Evolutionary conservation across 352 stramenopile species (phyloP), one percentile per base, ranked within the genome.

Genomic region (Globisporangium paroecandrum): DNA sequence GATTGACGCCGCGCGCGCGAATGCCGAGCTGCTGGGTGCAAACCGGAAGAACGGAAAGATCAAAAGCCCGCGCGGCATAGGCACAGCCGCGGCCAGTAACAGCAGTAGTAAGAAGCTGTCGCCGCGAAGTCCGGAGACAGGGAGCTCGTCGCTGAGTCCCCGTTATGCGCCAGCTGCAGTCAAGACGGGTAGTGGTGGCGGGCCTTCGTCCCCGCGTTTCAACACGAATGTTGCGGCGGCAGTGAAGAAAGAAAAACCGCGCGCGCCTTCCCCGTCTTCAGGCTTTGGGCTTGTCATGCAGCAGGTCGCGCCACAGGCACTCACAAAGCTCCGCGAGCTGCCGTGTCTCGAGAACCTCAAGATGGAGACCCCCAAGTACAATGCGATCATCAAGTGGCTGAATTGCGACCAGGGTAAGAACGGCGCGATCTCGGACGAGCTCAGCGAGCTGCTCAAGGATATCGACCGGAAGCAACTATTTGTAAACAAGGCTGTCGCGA

Each of bases 401-500:
- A 76, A 89, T 65, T 27, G 57, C 29, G 81, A 91, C 41, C 68
- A 80, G 25, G 73, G 74, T 24, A 77, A 82, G 47, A 77, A 91
- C 66, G 46, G 68, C 20, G 56, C 74, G 5, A 73, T 70, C 8
- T 71, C 83, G 24, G 15, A 56, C 0, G 74, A 79, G 20, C 62
- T 85, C 38, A 66, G 68, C 15, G 38, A 75, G 51, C 22, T 86
- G n/a, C 46, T 89, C 41, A 68, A 69, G 18, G 46, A 61, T 13
- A 22, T 66, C 53, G 34, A 46, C 24, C 25, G 56, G 29, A 27
- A 56, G 27, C 20, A 25, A 47, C 12, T 67, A 62, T 57, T 64
- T 38, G 25, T 53, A 2, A 12, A 20, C 43, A 62, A 54, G 9
- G 51, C 22, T 4, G 36, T 20, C 4, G 27, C 24, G 22, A 58